Base-by-base conservation (phyloP, 192 early-diverging fungal species). In the Dissophora ornata region DNA sequence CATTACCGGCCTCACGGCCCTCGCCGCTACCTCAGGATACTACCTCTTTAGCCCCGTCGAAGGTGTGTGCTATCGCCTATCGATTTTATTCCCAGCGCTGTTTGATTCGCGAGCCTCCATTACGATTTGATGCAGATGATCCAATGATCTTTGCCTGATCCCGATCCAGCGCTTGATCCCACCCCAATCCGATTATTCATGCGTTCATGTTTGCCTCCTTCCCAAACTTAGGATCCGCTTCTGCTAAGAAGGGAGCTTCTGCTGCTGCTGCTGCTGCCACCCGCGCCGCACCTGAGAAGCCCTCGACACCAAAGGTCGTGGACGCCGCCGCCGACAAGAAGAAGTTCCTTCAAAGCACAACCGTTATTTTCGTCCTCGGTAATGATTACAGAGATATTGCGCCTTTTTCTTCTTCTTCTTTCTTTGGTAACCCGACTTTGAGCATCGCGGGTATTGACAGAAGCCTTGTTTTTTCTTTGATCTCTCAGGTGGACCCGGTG, bases 321-420 rank as follows among this genome's bases (percentile, higher is more conserved):
- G 57, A 26, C 46, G 63, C 63, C 2, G 63, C 55, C 11, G 67
- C 63, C 2, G 63, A 62, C 11, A 77, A 67, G 19, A 77, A 77
- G 52, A 48, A 54, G 36, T 26, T 71, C 26, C 83, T 87, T 48
- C 51, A 64, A 48, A 59, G 92, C 59, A 88, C 88, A 22, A 87
- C 88, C n/a, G 91, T 96, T 26, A 86, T 95, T n/a, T 96, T 94
- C 80, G 94, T 96, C 8, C 89, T 96, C 7, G 94, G 94, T 67
- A 61, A 41, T 5, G 41, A 36, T 51, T 16, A 44, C 4, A 50
- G 12, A 12, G 6, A 24, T 45, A n/a, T 45, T n/a, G 12, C 36
- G 11, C 19, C 45, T 1, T 49, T 41, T 41, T 30, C 12, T 47
- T 58, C 19, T 1, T 47, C 36, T 9, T 38, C 36, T 38, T 13